Conservation (phyloP, 257 asterid genomes). For the Salvia rosmarinus region DNA sequence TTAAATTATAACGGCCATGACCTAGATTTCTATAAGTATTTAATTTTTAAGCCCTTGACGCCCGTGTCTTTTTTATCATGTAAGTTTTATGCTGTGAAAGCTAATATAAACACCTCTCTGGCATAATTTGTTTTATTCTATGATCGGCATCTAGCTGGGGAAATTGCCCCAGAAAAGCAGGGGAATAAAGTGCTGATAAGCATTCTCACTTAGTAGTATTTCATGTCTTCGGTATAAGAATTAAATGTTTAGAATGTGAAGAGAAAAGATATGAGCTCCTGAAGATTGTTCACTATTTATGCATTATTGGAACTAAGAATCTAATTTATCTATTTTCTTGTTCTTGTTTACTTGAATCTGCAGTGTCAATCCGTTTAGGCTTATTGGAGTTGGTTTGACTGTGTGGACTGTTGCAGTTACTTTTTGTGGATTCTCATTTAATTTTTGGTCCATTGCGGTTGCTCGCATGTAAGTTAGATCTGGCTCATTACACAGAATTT, state of each 20-base stretch:
- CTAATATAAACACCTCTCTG: not conserved
- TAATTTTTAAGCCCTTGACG: not conserved
- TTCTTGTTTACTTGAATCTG: constrained; percentile 38
- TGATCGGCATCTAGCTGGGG: not conserved
- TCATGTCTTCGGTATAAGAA: not conserved
- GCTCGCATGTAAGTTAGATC: constrained; percentile 78
- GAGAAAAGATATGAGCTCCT: not conserved
- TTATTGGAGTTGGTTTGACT: constrained; percentile 90
- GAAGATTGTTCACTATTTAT: constrained; percentile 1
- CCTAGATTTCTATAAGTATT: not conserved
- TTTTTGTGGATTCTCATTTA: constrained; percentile 81
- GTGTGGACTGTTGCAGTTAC: constrained; percentile 89
- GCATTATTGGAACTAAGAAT: constrained; percentile 13
- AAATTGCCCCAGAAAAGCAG: not conserved
- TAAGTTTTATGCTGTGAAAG: not conserved
- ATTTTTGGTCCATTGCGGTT: constrained; percentile 80
- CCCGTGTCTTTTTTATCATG: not conserved
- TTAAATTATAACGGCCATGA: not conserved
- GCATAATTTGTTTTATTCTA: constrained; percentile 9
- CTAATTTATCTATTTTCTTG: constrained; percentile 18
- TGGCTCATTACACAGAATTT: constrained; percentile 10
- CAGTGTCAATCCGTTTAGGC: constrained; percentile 96
- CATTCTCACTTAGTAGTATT: not conserved
- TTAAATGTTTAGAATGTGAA: constrained; percentile 3
- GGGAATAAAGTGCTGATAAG: not conserved